These are phyloP conservation scores for Neurospora sp. DNA, from an alignment of 2,329 filamentous ascomycete species.

Conservation along the genomic window DNA sequence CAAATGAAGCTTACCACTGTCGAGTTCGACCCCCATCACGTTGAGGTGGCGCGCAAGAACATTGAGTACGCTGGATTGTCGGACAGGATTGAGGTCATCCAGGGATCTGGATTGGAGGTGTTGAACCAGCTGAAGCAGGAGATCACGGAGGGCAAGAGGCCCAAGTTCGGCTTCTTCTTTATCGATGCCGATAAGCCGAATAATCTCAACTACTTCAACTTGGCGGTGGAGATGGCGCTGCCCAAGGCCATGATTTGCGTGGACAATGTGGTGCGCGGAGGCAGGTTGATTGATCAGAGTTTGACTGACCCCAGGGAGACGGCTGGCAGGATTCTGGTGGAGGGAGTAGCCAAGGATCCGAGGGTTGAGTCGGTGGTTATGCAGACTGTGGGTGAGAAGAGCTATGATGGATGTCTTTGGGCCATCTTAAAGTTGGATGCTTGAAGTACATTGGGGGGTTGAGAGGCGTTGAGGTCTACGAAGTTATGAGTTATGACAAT, in stretches of 20 bases:
- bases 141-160: conserved; percentile 4
- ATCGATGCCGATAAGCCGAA: conserved; percentile 14
- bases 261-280: conserved; percentile 12
- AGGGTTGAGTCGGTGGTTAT: conserved; percentile 12
- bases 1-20: conserved; percentile 9
- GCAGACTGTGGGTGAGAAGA: conserved; percentile 13
- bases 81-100: conserved; percentile 8
- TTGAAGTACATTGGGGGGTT: neutral
- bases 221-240: conserved; percentile 7
- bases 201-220: conserved; percentile 13
- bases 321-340: conserved; percentile 7
- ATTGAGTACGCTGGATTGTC: conserved; percentile 7
- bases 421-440: conserved; percentile 1
- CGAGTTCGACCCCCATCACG: conserved; percentile 7
- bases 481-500: neutral
- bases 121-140: conserved; percentile 6
- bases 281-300: conserved; percentile 4
- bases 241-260: conserved; percentile 7
- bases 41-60: conserved; percentile 10
- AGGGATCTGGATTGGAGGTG: conserved; percentile 7
- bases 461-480: neutral
- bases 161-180: conserved; percentile 10
- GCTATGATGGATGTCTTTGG: conserved; percentile 12
- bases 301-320: neutral
- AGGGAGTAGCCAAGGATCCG: conserved; percentile 7